Evolutionary conservation across 176 grass and related monocot genomes (phyloP), one percentile per base, ranked within the genome.

Genomic region (Elymus sibiricus): DNA sequence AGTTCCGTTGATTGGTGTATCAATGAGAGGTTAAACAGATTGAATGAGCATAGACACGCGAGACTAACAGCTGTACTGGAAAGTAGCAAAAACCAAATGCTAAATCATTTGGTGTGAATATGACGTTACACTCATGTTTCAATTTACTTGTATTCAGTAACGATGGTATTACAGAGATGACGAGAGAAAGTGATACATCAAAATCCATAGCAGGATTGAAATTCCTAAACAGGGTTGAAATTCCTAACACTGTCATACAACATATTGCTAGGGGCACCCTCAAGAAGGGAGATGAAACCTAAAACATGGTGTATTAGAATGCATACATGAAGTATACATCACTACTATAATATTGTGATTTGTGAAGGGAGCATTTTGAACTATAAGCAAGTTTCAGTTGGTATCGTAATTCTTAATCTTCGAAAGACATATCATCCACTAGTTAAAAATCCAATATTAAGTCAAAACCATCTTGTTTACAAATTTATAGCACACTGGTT

Each of bases 281-380:
- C 9, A 2, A 67, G 27, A 70, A 63, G 6, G n/a, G 42, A 64
- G 27, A 22, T 0, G n/a, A 46, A 40, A 51, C 44, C 72, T 21
- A 10, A 76, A 76, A 66, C 21, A 26, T 68, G 9, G 25, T 74
- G 49, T 73, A 65, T 80, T 84, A 64, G 8, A 83, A 89, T 19
- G 24, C 39, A 68, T 24, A 28, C 10, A 84, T 51, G 16, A 19
- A 40, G 56, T 38, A 29, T 37, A 31, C 11, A 73, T 65, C 42
- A 62, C 26, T 29, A 25, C 16, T 17, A 74, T 25, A 16, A 69
- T 15, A 60, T n/a, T 44, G 27, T 6, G 29, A 61, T 46, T n/a
- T 44, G 27, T 6, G 29, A 61, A 37, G 47, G 6, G 69, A 17
- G 72, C 40, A 28, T 79, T 78, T 31, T 15, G 40, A 65, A 74